Base-by-base conservation (phyloP, 129 eudicot species). In the Rutidosis leptorrhynchoides region DNA sequence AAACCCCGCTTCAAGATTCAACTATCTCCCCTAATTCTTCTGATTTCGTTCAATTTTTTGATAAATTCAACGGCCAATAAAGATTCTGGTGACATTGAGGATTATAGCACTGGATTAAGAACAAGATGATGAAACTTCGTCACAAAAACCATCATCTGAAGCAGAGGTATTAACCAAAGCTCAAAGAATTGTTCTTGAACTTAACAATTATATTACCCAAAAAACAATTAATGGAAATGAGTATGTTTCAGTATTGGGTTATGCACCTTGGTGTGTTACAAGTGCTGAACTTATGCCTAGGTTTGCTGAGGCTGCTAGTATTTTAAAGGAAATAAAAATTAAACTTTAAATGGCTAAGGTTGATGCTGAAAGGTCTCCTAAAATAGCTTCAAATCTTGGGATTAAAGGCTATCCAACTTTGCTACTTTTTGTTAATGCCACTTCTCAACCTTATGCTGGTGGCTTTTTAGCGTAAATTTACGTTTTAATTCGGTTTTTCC, bases 211-310 rank as follows among this genome's bases (percentile, higher is more conserved):
- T 25, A 87, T 68, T 68, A 74, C 84, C 53, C 78, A 83, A 58
- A 80, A 43, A 60, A 68, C 74, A 0, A 72, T 88, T 66, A 80
- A 77, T 69, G 85, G 51, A 40, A 85, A 88, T 82, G 90, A 87
- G 83, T 85, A 37, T 70, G 95, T 83, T 71, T 69, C 88, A 58
- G 80, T 92, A 6, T 45, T 92, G 81, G 98, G 98, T 21, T 92
- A 88, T 77, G 88, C 98, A 3, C 98, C 96, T 16, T 92, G 98
- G 98, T 82, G 88, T 49, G 77, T 67, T 7, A 83, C 90, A 58
- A 91, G 98, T 78, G 96, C 98, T 73, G 98, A 91, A 40, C 55
- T 91, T 14, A 91, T 91, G 98, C 98, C 98, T 46, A 79, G 85
- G 58, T 91, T 91, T 82, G 96, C 98, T 21, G 88, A 91, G 72